Base-by-base conservation (phyloP, 148 eudicot genomes). In the Pouteria glomerata region DNA sequence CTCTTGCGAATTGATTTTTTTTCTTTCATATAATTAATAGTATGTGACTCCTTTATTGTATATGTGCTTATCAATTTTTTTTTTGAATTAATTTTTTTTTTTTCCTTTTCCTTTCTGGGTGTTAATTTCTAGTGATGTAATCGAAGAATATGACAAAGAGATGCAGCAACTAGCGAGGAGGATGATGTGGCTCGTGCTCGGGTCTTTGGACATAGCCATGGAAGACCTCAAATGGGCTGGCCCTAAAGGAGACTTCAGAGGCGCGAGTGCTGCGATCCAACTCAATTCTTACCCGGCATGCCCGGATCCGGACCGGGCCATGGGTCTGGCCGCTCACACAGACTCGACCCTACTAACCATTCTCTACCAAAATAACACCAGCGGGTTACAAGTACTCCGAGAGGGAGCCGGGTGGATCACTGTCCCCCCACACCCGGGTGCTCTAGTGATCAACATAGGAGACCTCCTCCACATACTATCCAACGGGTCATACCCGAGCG, bases 251-350 rank as follows among this genome's bases (percentile, higher is more conserved):
- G 79, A 81, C 1, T 75, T 77, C 57, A 45, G 80, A 77, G 83
- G 68, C 13, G 81, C 87, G 3, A 73, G 66, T 31, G 87, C 84
- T 12, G 97, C 91, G 15, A 78, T 95, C 24, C 99, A 95, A 52
- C 64, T 95, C 11, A 95, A 95, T 77, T 95, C 92, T 0, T 95
- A 95, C 83, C 97, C 97, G 30, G 78, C 81, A 1, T 95, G 99
- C 62, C 97, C 99, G 23, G 94, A 95, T 16, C 99, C 99, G 14
- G 85, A 76, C 30, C 94, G 92, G 73, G 97, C 99, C 71, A 95
- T 91, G 94, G 99, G 99, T 30, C 81, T 95, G 26, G 93, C 99
- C 0, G 87, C 92, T 5, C 99, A 95, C 55, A 95, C 99, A 0
- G 99, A 95, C 66, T 95, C 99, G 0, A 89, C 93, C 77, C 82